Base-by-base conservation (phyloP, 1,284 basidiomycete genomes). In the Puccinia brachypodii region DNA sequence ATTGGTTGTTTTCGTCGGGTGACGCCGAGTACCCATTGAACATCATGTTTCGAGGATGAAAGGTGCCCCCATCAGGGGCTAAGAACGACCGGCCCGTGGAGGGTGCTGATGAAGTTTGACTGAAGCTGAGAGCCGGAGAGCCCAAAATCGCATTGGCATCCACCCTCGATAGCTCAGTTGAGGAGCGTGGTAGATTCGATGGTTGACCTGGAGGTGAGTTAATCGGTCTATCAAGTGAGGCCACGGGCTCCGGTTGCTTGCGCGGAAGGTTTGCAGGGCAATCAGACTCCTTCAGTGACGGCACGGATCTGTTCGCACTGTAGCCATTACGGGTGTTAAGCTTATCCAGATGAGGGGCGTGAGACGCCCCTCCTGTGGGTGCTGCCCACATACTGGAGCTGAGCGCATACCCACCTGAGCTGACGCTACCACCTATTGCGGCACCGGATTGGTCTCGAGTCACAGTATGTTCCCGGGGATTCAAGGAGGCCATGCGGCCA, bases 311-410 rank as follows among this genome's bases (percentile, higher is more conserved):
- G 60, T 40, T 38, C 36, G 62, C 40, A 16, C 40, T 38, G 31
- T 47, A 53, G 40, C 40, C n/a, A 22, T 31, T 66, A 13, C 25
- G 36, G 9, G 25, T 74, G 25, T 74, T 53, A n/a, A 38, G 72
- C 9, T n/a, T 13, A 22, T 66, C 62, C 42, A 25, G 60, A 50
- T 62, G 58, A 44, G 58, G 16, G 28, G 73, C 6, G 47, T 66
- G 25, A 53, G 79, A 66, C 8, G 58, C 25, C 14, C 42, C 62
- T 31, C 28, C 56, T 28, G 56, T 8, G 13, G 79, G 79, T 38
- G 71, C 71, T 25, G 79, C 79, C 79, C 79, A 81, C 79, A 81
- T 81, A 31, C 79, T 81, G 33, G 79, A 73, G 72, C 79, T 81
- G 38, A 81, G 79, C 40, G 71, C 44, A 75, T 73, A 81, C 19